A percentile compares a stretch with the other conserved stretches of the same genome.
Conservation (phyloP, 768 basidiomycete genomes). For the Mycena rebaudengoi region DNA sequence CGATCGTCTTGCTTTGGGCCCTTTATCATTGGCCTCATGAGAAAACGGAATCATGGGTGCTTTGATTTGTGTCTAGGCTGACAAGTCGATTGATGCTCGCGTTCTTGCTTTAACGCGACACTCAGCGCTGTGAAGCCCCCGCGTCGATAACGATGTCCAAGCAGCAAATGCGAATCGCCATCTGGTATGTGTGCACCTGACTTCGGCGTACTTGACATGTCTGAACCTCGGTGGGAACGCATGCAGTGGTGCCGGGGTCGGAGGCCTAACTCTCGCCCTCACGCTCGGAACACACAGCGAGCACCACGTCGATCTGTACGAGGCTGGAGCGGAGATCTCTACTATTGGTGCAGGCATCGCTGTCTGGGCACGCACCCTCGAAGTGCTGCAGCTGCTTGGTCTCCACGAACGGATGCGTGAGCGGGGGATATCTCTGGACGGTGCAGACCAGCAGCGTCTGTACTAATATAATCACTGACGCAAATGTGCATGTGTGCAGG, state of each 20-base stretch:
- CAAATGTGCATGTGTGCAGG: slow-evolving; percentile 1
- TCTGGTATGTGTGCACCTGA: slow-evolving; percentile 7
- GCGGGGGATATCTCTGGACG: slow-evolving; percentile 10
- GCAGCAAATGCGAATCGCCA: slow-evolving; percentile 11
- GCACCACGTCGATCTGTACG: slow-evolving; percentile 14
- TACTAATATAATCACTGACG: slow-evolving; percentile 2
- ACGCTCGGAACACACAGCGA: slow-evolving; percentile 4
- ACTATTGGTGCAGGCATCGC: slow-evolving; percentile 10
- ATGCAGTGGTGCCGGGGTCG: slow-evolving; percentile 11
- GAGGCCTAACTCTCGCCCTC: slow-evolving; percentile 12
- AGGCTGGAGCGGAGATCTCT: slow-evolving; percentile 12
- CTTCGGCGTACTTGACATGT: slow-evolving; percentile 4
- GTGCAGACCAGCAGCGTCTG: slow-evolving; percentile 11
- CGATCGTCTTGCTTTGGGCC: background rate
- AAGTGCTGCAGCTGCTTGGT: slow-evolving; percentile 13
- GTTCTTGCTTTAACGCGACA: slow-evolving; percentile 3
- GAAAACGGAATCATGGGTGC: slow-evolving; percentile 9
- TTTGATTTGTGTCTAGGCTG: background rate
- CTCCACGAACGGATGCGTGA: slow-evolving; percentile 6
- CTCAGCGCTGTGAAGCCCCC: background rate
- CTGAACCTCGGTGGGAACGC: slow-evolving; percentile 7
- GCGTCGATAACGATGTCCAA: background rate
- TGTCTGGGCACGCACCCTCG: slow-evolving; percentile 9
- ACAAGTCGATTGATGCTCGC: slow-evolving; percentile 3
- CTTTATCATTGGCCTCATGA: slow-evolving; percentile 6